Conservation (phyloP, 768 basidiomycete species). For the Candolleomyces aberdarensis region DNA sequence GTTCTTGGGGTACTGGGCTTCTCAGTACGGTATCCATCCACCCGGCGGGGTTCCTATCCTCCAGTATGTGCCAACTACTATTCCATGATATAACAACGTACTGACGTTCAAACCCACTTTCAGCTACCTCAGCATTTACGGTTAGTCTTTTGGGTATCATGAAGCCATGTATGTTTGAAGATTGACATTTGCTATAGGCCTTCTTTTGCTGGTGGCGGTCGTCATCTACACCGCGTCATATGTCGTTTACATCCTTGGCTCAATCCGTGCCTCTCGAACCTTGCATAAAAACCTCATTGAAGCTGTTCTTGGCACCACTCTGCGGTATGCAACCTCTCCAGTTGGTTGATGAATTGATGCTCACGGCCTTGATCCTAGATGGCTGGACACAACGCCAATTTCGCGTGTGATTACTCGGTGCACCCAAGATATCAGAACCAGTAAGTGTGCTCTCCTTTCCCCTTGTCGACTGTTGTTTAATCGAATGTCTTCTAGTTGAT, state of each 20-base stretch:
- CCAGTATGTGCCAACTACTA: constrained; percentile 26
- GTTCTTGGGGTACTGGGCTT: constrained; percentile 45
- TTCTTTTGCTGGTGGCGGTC: constrained; percentile 8
- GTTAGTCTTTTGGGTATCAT: background rate
- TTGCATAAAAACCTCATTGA: constrained; percentile 52
- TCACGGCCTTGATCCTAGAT: constrained; percentile 28
- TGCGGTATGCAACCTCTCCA: constrained; percentile 35
- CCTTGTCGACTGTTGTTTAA: background rate
- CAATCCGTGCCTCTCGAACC: constrained; percentile 46
- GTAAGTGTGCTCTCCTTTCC: constrained; percentile 12
- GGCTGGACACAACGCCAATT: constrained; percentile 38
- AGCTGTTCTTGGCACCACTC: constrained; percentile 55
- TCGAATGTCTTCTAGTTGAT: constrained; percentile 40
- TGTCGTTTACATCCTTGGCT: constrained; percentile 41
- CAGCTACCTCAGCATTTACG: constrained; percentile 48
- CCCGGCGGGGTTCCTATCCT: constrained; percentile 31
- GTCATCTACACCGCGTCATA: constrained; percentile 32
- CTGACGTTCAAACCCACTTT: background rate
- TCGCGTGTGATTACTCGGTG: constrained; percentile 58
- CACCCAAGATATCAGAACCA: constrained; percentile 57
- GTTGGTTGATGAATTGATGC: background rate
- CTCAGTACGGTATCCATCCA: constrained; percentile 33
- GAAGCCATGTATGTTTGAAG: background rate
- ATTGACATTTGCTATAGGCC: background rate
- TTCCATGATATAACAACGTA: constrained; percentile 12